phyloP scores from a whole-genome alignment of 140 eudicot species.

The Anethum foeniculum region DNA sequence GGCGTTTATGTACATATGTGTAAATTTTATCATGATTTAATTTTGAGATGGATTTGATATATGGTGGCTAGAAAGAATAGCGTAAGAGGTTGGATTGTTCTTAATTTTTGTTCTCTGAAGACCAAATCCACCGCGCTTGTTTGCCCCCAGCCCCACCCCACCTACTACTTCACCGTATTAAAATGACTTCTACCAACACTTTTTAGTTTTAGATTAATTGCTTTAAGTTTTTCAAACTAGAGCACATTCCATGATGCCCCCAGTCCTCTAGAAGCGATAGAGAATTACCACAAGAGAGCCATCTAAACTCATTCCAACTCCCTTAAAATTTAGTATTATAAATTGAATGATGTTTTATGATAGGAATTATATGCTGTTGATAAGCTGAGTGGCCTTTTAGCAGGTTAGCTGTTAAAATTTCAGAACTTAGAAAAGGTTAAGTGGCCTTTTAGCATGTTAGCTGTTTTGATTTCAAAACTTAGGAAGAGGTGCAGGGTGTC shows the following conservation, averaged over 20 bases:
- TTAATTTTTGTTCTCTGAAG: background rate
- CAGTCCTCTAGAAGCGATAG: background rate
- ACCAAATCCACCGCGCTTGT: background rate
- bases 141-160: background rate
- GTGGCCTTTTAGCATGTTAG: background rate
- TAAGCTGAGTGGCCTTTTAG: background rate
- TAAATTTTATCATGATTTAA: background rate
- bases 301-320: background rate
- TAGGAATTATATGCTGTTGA: background rate
- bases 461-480: background rate
- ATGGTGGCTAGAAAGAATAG: background rate
- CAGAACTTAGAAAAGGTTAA: background rate
- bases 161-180: background rate
- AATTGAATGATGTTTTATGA: background rate
- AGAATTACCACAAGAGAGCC: background rate
- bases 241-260: background rate
- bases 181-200: background rate
- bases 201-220: background rate
- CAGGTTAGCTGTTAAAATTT: background rate
- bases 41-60: background rate
- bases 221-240: background rate
- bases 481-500: background rate
- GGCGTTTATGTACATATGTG: background rate
- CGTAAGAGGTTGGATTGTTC: background rate
- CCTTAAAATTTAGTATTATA: background rate